Conservation (phyloP, 2,329 filamentous ascomycete genomes). For the Dactylonectria macrodidyma region DNA sequence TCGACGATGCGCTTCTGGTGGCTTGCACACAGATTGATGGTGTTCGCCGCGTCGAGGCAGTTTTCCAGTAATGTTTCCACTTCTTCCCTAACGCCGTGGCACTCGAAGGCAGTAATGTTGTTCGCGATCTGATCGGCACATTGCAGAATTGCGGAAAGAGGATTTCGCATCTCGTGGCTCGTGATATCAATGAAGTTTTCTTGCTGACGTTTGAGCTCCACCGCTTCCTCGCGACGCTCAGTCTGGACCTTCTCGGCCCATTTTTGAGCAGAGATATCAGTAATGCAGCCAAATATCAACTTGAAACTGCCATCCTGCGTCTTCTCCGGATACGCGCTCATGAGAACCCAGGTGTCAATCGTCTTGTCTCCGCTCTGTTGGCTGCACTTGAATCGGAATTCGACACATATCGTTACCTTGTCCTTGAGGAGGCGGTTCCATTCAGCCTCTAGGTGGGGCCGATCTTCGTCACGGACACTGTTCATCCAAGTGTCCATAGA, state of each 20-base stretch:
- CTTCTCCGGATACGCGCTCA: slow-evolving; percentile 83
- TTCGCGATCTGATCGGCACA: slow-evolving; percentile 80
- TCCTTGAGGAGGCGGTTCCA: slow-evolving; percentile 76
- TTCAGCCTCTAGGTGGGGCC: slow-evolving; percentile 68
- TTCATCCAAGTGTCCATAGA: slow-evolving; percentile 80
- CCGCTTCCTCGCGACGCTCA: slow-evolving; percentile 82
- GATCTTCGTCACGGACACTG: slow-evolving; percentile 78
- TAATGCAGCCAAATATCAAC: slow-evolving; percentile 85
- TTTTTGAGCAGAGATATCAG: slow-evolving; percentile 89
- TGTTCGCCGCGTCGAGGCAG: slow-evolving; percentile 83
- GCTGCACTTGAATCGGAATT: slow-evolving; percentile 82
- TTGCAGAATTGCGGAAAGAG: slow-evolving; percentile 81
- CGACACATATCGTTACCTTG: slow-evolving; percentile 76
- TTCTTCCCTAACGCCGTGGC: slow-evolving; percentile 57
- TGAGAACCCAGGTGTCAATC: slow-evolving; percentile 82
- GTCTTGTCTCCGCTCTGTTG: slow-evolving; percentile 73
- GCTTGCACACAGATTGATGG: slow-evolving; percentile 83
- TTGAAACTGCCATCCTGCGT: slow-evolving; percentile 75
- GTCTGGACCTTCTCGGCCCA: slow-evolving; percentile 87
- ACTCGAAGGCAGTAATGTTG: slow-evolving; percentile 61
- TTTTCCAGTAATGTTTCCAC: slow-evolving; percentile 66
- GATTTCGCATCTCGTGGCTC: slow-evolving; percentile 84
- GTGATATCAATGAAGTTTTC: slow-evolving; percentile 83
- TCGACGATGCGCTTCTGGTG: slow-evolving; percentile 83
- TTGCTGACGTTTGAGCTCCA: slow-evolving; percentile 82